Base-by-base conservation (phyloP, 805 yeast genomes). In the Suhomyces vadensis region DNA sequence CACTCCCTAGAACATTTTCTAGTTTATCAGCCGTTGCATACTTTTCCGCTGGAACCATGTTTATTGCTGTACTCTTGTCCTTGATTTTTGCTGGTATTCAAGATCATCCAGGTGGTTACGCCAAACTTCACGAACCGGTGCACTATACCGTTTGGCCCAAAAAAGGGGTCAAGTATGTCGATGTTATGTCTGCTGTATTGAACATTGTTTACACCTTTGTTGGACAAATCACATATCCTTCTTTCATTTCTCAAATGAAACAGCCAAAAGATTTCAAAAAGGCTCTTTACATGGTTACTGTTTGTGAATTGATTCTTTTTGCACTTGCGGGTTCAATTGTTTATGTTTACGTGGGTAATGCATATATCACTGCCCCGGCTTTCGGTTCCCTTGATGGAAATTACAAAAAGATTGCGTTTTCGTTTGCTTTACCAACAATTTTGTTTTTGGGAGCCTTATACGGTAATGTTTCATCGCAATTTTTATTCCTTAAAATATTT, bases 131-230 rank as follows among this genome's bases (percentile, higher is more conserved):
- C 11, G 58, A 62, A 0, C 74, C 78, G 1, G 75, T 78, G 10
- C 55, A 55, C 3, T 78, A 71, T 67, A 60, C 62, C 33, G 59
- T 77, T 25, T 77, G 80, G 75, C 82, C 85, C 1, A 69, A 46
- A 8, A 46, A 65, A 43, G 83, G 80, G 1, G 77, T 83, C n/a
- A 67, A 76, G 3, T 80, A 67, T 50, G 83, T 78, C 6, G 53
- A 57, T 14, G 83, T 69, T 1, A 78, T 80, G 83, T 58, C 71
- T 31, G 85, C 85, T 0, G 67, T 75, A 48, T 65, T 80, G 53
- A 80, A 80, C 61, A 80, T 80, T 51, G 79, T 78, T 19, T 80
- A 79, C 58, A 79, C 85, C 1, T 79, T 80, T 62, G 84, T 79
- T 17, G 85, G 85, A 3, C 85, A 80, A 58, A 76, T 80, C 58